Evolutionary conservation across 2,329 filamentous ascomycete genomes (phyloP).

Genomic region (Bertia moriformis): DNA sequence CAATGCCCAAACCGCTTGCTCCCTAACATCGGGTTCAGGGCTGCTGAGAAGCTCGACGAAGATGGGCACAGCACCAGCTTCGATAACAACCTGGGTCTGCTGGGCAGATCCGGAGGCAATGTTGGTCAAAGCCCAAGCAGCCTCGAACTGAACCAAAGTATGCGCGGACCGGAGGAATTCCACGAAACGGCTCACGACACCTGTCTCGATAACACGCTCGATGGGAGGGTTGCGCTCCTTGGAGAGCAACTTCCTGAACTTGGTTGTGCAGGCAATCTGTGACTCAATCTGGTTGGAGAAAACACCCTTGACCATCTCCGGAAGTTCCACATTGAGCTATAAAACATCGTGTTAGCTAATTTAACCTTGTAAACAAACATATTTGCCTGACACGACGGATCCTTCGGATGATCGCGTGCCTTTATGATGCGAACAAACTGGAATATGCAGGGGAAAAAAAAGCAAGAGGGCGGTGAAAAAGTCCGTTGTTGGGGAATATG

Average conservation of each 20-base stretch:
- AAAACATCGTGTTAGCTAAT: not conserved
- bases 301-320: conserved; percentile 92
- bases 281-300: conserved; percentile 98
- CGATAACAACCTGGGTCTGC: conserved; percentile 97
- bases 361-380: too few relatives aligned
- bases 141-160: conserved; percentile 96
- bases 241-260: conserved; percentile 92
- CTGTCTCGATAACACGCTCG: conserved; percentile 97
- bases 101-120: conserved; percentile 94
- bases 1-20: conserved; percentile 96
- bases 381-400: too few relatives aligned
- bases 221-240: conserved; percentile 99
- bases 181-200: conserved; percentile 92
- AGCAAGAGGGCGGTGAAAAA: conserved; percentile 1
- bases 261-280: conserved; percentile 94
- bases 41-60: conserved; percentile 92
- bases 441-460: too few relatives aligned
- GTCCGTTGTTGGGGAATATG: not conserved
- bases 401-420: too few relatives aligned
- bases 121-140: conserved; percentile 97
- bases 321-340: conserved; percentile 92
- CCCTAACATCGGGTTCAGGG: conserved; percentile 91
- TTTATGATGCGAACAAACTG: too few relatives aligned
- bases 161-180: conserved; percentile 96
- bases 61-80: conserved; percentile 93